Base-by-base conservation (phyloP, 2,329 filamentous ascomycete species). In the Colletotrichum limetticola region DNA sequence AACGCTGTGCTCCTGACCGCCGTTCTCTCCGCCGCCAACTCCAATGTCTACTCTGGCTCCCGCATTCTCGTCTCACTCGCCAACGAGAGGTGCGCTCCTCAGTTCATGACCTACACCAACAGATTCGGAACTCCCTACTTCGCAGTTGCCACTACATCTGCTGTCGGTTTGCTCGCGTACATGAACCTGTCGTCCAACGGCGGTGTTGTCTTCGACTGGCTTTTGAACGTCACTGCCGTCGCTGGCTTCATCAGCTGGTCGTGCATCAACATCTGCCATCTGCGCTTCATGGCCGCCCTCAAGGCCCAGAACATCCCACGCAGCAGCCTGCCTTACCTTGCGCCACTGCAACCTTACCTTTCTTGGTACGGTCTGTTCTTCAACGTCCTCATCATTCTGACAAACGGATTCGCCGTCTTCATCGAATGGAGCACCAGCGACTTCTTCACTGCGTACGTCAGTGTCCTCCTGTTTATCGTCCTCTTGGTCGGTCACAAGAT, bases 1-100 rank as follows among this genome's bases (percentile, higher is more conserved):
- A 96, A 96, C 81, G 93, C 91, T 19, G 91, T 95, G 8, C 89
- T 96, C 11, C 86, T 96, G 26, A 94, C 93, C 0, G 93, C 93
- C 3, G 94, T 95, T 8, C 90, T 95, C 76, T 94, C 93, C 0
- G 93, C 94, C 6, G 94, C 92, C 72, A 94, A 93, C 83, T 93
- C 92, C 16, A 94, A 94, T 82, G 88, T 95, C 72, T 94, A 94
- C 83, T 93, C 92, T 55, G 91, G 90, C 72, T 92, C 89, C 70
- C 91, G 92, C 28, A 91, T 93, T 53, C 85, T 94, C 46, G 86
- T 94, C 74, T 91, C 89, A 11, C 86, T 94, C 14, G 91, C 92
- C 42, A 84, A 90, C 55, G 90, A 92, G 67, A 88, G 89, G 55
- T 89, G 91, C 71, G 92, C 91, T 0, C 92, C 92, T 1, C 79